A percentile compares a stretch with the other conserved stretches of the same genome.
Evolutionary conservation across 345 rosid genomes (phyloP).

Genomic region (Cardamine resedifolia): DNA sequence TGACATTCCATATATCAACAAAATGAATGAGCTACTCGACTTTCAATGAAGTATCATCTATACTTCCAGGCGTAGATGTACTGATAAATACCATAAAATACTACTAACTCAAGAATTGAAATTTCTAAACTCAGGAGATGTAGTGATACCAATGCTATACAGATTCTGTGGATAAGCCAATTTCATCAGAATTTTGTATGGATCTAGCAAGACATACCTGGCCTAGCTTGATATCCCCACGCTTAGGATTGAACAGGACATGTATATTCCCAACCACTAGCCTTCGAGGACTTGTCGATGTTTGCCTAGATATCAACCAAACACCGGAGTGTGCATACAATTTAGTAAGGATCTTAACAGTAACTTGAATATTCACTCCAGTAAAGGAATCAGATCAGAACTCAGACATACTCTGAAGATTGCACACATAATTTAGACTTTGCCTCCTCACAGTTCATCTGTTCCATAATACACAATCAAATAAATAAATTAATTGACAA

Average conservation of each 20-base stretch:
- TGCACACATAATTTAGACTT: constrained; percentile 29
- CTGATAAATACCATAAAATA: constrained; percentile 8
- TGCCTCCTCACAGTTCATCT: constrained; percentile 47
- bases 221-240: constrained; percentile 90
- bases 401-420: constrained; percentile 42
- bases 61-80: constrained; percentile 3
- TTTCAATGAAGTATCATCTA: not conserved
- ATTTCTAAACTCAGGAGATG: not conserved
- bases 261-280: constrained; percentile 77
- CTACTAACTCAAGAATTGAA: not conserved
- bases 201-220: constrained; percentile 51
- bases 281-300: constrained; percentile 40
- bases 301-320: constrained; percentile 39
- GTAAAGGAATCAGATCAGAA: not conserved
- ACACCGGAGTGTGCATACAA: not conserved
- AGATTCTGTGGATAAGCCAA: constrained; percentile 2
- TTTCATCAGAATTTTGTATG: not conserved
- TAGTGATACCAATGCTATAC: not conserved
- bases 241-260: constrained; percentile 77
- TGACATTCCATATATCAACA: constrained; percentile 15
- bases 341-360: constrained; percentile 2
- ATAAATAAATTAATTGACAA: not conserved
- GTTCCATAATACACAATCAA: constrained; percentile 23
- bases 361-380: not conserved
- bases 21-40: constrained; percentile 1